Conservation (phyloP, 768 basidiomycete genomes). For the Macrolepiota dolichaula region DNA sequence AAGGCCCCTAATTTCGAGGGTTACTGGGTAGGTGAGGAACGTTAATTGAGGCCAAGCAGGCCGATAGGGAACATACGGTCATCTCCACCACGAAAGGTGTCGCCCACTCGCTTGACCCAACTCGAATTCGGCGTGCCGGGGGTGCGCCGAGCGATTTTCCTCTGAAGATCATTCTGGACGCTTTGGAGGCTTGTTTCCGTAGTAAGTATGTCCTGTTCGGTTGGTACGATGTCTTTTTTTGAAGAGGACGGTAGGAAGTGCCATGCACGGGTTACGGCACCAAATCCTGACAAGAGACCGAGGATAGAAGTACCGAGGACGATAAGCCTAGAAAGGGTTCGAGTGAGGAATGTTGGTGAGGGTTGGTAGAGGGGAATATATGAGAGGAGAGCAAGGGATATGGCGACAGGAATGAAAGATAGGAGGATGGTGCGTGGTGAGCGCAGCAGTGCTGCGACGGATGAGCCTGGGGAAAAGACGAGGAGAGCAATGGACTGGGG, state of each 20-base stretch:
- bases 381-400: slow-evolving; percentile 60
- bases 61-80: slow-evolving; percentile 25
- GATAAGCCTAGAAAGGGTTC: slow-evolving; percentile 59
- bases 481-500: slow-evolving; percentile 64
- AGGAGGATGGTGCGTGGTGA: neutral
- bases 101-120: slow-evolving; percentile 50
- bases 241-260: slow-evolving; percentile 45
- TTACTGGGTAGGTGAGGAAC: slow-evolving; percentile 28
- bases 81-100: slow-evolving; percentile 47
- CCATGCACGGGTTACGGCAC: slow-evolving; percentile 70
- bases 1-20: slow-evolving; percentile 61
- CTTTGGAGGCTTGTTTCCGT: slow-evolving; percentile 58
- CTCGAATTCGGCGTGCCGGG: neutral
- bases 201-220: slow-evolving; percentile 49
- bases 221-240: slow-evolving; percentile 27
- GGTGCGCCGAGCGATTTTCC: slow-evolving; percentile 18
- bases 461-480: slow-evolving; percentile 37
- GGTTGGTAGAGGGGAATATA: slow-evolving; percentile 60
- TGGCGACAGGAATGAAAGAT: slow-evolving; percentile 40
- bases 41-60: neutral
- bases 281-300: slow-evolving; percentile 79
- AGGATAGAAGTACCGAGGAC: slow-evolving; percentile 77
- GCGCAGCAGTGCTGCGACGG: slow-evolving; percentile 15
- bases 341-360: slow-evolving; percentile 39
- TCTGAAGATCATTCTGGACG: slow-evolving; percentile 54